phyloP scores from a whole-genome alignment of 2,329 filamentous ascomycete species.

The Pseudomassariella vexata region DNA sequence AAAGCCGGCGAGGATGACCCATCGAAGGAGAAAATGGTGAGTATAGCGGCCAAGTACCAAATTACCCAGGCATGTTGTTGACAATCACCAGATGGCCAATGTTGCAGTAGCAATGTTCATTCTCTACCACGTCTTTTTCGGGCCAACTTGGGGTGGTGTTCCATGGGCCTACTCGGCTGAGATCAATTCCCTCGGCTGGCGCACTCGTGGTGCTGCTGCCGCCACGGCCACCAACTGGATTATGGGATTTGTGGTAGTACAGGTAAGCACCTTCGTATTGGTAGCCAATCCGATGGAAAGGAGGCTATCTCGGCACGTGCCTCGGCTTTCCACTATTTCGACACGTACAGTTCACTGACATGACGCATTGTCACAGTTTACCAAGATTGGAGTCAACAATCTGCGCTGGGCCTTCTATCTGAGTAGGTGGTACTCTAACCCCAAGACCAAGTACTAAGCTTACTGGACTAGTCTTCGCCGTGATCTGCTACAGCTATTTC shows the following conservation, averaged over 20 bases:
- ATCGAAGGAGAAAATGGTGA: slow-evolving; percentile 18
- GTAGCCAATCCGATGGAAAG: too few relatives aligned
- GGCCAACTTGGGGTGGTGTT: slow-evolving; percentile 31
- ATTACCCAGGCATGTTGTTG: too few relatives aligned
- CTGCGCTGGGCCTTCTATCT: slow-evolving; percentile 36
- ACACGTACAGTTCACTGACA: background rate
- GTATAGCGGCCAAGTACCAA: too few relatives aligned
- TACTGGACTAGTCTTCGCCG: slow-evolving; percentile 18
- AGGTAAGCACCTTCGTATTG: too few relatives aligned
- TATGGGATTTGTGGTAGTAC: slow-evolving; percentile 34
- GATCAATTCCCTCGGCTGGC: slow-evolving; percentile 35
- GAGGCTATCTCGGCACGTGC: too few relatives aligned
- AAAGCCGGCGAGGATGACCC: slow-evolving; percentile 24
- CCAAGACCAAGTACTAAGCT: too few relatives aligned
- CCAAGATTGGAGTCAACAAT: slow-evolving; percentile 34
- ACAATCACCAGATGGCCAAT: slow-evolving; percentile 25
- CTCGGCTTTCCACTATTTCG: too few relatives aligned
- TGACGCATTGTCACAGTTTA: slow-evolving; percentile 24
- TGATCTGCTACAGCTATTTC: slow-evolving; percentile 18
- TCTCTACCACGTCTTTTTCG: slow-evolving; percentile 36
- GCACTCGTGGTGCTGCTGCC: slow-evolving; percentile 34
- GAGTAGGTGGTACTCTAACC: slow-evolving; percentile 19
- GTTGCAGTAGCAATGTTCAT: slow-evolving; percentile 36
- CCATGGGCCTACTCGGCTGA: slow-evolving; percentile 37
- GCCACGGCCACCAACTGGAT: slow-evolving; percentile 40